Percentiles rank a stretch among this genome's conserved stretches.
Conservation (phyloP, 225 moss, liverwort and hornwort species). For the Polytrichum commune region DNA sequence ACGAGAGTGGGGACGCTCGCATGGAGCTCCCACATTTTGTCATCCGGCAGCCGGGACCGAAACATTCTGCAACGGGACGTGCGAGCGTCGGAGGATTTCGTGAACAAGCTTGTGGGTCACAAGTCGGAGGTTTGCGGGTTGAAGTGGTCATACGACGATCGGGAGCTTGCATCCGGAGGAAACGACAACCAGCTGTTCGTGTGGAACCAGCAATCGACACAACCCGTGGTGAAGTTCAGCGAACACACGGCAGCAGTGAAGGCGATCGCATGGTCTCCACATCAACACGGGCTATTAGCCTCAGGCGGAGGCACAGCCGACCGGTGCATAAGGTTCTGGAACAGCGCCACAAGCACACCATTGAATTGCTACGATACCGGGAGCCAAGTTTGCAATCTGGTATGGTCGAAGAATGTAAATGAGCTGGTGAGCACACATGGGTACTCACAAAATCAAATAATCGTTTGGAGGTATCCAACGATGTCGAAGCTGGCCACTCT, state of each 20-base stretch:
- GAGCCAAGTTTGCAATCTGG: conserved; percentile 94
- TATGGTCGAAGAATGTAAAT: conserved; percentile 99
- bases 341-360: conserved; percentile 83
- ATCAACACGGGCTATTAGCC: conserved; percentile 89
- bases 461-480: conserved; percentile 91
- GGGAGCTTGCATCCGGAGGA: conserved; percentile 97
- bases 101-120: conserved; percentile 85
- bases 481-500: conserved; percentile 99
- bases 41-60: conserved; percentile 91
- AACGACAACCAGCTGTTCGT: conserved; percentile 95
- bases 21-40: conserved; percentile 88
- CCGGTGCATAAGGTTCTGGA: conserved; percentile 95
- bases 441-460: conserved; percentile 97
- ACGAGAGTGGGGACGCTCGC: conserved; percentile 88
- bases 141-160: conserved; percentile 98
- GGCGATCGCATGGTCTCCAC: conserved; percentile 98
- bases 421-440: conserved; percentile 99
- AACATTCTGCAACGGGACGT: conserved; percentile 95
- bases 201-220: conserved; percentile 95
- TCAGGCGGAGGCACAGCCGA: conserved; percentile 98
- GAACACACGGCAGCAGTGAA: conserved; percentile 99
- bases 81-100: conserved; percentile 77
- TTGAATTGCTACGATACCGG: conserved; percentile 92
- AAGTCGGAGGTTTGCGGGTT: conserved; percentile 97
- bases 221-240: conserved; percentile 95